These are phyloP conservation scores for Aschersonia sp. DNA, from an alignment of 2,329 filamentous ascomycete species.

Conservation along the genomic window DNA sequence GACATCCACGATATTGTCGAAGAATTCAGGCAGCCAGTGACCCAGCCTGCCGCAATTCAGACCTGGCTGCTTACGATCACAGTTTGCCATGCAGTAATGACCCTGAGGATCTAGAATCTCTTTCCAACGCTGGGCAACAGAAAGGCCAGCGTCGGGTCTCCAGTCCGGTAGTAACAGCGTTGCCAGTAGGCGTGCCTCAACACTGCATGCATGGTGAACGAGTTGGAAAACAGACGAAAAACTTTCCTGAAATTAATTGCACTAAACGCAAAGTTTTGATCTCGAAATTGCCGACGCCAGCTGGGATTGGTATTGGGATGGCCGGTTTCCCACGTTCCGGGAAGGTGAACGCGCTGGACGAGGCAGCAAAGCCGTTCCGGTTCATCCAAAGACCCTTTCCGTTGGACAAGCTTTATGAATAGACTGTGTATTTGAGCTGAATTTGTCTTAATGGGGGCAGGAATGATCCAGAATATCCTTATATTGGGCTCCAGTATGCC, in stretches of 20 bases:
- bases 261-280: too few relatives aligned
- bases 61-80: background rate
- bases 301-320: background rate
- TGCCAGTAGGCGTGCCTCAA: background rate
- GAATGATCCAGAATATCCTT: too few relatives aligned
- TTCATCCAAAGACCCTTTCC: background rate
- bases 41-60: background rate
- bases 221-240: background rate
- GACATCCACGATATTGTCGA: background rate
- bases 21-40: background rate
- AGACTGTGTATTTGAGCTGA: too few relatives aligned
- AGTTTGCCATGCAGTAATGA: too few relatives aligned
- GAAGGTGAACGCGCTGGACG: background rate
- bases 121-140: background rate
- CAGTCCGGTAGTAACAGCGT: background rate
- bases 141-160: background rate
- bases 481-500: too few relatives aligned
- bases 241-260: background rate
- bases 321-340: background rate
- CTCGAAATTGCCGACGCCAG: background rate
- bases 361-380: background rate
- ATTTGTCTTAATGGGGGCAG: too few relatives aligned
- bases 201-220: too few relatives aligned
- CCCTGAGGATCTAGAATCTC: background rate
- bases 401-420: too few relatives aligned